Base-by-base conservation (phyloP, 345 rosid species). In the Acer saccharum region DNA sequence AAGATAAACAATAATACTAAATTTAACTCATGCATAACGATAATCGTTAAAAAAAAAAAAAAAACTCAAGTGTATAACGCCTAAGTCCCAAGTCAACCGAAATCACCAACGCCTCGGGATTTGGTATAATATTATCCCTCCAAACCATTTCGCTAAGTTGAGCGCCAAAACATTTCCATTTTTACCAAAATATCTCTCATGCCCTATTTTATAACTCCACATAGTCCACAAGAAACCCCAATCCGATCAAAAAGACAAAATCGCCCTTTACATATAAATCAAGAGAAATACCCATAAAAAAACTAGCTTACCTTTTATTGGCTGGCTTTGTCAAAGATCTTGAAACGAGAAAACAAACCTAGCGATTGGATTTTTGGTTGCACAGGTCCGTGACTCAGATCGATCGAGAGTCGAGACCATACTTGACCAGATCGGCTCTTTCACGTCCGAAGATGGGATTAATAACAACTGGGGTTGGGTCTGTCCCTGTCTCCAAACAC, bases 91-190 rank as follows among this genome's bases (percentile, higher is more conserved):
- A 23, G 20, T 44, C n/a, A 43, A 43, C 13, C 3, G 5, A 43
- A 73, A 52, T 29, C 25, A 35, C 1, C 8, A 75, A 16, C 7
- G 20, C 65, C 65, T 76, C 63, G 43, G 65, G 29, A 74, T 44
- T 74, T 74, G 70, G 70, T 46, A 50, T 44, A 43, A 14, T 32
- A 23, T 18, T 13, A n/a, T n/a, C 46, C 6, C 74, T 67, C 67
- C 68, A 41, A 66, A 78, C 27, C 12, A 29, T 77, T 78, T 46
- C 44, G 76, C 66, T 50, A 50, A 18, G 68, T 67, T 13, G 81
- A 72, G 81, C 81, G 81, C 81, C 81, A 79, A 73, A 73, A 73
- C 11, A 0, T 52, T 71, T 35, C 5, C 12, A 23, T 7, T 6
- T 67, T 73, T 67, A 73, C 77, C 23, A 58, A 43, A 46, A 25